Evolutionary conservation across 306 rosid genomes (phyloP), one percentile per base, ranked within the genome.

Genomic region (Luffa acutangula): DNA sequence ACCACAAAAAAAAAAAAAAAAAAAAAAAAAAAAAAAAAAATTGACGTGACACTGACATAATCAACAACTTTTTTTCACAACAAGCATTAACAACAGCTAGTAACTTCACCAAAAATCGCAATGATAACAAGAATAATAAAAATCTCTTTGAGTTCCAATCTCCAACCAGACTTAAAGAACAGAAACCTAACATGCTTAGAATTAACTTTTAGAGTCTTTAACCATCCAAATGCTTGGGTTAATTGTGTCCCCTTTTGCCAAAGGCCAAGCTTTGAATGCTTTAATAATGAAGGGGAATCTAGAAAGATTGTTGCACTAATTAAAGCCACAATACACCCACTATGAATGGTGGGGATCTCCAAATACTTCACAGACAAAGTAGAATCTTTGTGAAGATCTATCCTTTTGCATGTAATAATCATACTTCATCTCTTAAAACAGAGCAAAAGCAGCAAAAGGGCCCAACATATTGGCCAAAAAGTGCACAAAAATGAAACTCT

Each of bases 271-370:
- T 33, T 52, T 75, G 78, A 51, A 75, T 75, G 78, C 78, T 73
- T 73, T 52, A 52, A 75, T 53, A 15, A 75, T 75, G 78, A 75
- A 75, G 0, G 78, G 48, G 78, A 75, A 75, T 75, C 78, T 75
- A 17, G 33, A 49, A 75, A 75, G 78, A 75, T 75, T 75, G 59
- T 4, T 75, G 78, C 78, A 75, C 64, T 75, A 75, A 75, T 75
- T 75, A 75, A 75, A 75, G 78, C 64, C 63, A 75, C 43, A 52
- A 53, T 10, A 75, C 21, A 52, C 78, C 78, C 78, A 75, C 48
- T 75, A 75, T 53, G 78, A 75, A 75, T 52, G 78, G 78, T 75
- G 64, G 78, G 78, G 33, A 75, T 52, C 48, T 52, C 33, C 49
- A 33, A 31, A 75, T 33, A 20, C 64, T 53, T 34, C 64, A 75